Base-by-base conservation (phyloP, 108 stramenopile genomes). In the Stephanodiscus triporus region DNA sequence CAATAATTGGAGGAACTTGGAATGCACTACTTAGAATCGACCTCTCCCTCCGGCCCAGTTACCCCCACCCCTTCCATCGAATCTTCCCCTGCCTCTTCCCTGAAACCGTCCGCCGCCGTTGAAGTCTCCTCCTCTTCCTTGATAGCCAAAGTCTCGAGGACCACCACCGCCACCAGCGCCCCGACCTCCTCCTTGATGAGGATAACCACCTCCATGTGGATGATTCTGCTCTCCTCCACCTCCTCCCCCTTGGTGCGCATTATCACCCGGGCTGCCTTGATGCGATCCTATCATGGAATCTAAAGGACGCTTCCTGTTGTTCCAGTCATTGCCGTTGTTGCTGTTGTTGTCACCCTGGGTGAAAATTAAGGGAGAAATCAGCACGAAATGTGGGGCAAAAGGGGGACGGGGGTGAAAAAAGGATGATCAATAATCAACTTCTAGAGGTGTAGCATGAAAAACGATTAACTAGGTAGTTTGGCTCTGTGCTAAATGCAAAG, bases 81-180 rank as follows among this genome's bases (percentile, higher is more conserved):
- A 45, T 23, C 48, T 14, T n/a, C 69, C 42, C 27, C 69, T 66
- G 14, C 63, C 62, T 49, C 69, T 23, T 59, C 68, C 42, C 42
- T 36, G 58, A 34, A 51, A 51, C 20, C 56, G 58, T 43, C 58
- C 70, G 27, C 58, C 58, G 38, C 43, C 26, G 40, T 70, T 59
- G 26, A 19, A n/a, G 34, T 20, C 54, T 32, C 70, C 27, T 40
- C 75, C 62, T 66, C 73, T 37, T 32, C 77, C 50, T 45, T 70
- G 61, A 57, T 73, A 32, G 30, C 77, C 67, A 4, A 68, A 48
- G 17, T 58, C 55, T 37, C 67, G 68, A 42, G 54, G 49, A 54
- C 60, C 64, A 24, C 68, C 58, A 47, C 82, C 56, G 36, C 66
- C 63, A 9, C 77, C 77, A 75, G 75, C 63, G 55, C 61, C 66